Evolutionary conservation across 169 alveolate species (phyloP), one percentile per base, ranked within the genome.

Genomic region (Plasmodium billcollinsi): DNA sequence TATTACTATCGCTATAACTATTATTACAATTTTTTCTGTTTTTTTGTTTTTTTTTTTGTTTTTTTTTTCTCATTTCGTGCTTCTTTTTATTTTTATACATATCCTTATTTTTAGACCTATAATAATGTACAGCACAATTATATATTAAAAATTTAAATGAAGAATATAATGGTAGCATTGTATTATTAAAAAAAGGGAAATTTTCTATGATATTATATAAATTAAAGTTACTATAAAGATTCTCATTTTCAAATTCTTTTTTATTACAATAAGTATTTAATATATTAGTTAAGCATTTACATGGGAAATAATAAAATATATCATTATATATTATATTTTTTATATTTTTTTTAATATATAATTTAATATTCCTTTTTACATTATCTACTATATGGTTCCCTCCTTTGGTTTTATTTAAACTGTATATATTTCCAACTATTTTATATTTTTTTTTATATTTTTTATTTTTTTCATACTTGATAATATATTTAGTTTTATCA

Each of bases 141-240:
- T 83, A 83, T n/a, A 83, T 69, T 20, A 83, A 69, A 58, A 63
- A 83, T 61, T 83, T 67, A 9, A 83, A 62, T n/a, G 91, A 67
- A 26, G 67, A 69, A 58, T 83, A 83, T 83, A 83, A 69, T 14
- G 91, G 91, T 3, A 83, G 33, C 80, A 83, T 83, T 4, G 91
- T 69, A 50, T 62, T 83, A 6, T 66, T 83, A 11, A 52, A 52
- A 9, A 54, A 56, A 43, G 91, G 91, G 21, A 69, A 83, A 58
- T 61, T 83, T 59, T 83, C 91, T 20, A 83, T 83, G 14, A 83
- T 54, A 69, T 69, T 83, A 54, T 83, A 67, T 4, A 83, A 61
- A 73, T 83, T 69, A 83, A 83, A 83, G 45, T 43, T 54, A 15
- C 63, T 67, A 63, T 67, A 83, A 39, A 18, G 20, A n/a, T 56